Conservation (phyloP, 331 rosid species). For the Erythrophleum ivorense region DNA sequence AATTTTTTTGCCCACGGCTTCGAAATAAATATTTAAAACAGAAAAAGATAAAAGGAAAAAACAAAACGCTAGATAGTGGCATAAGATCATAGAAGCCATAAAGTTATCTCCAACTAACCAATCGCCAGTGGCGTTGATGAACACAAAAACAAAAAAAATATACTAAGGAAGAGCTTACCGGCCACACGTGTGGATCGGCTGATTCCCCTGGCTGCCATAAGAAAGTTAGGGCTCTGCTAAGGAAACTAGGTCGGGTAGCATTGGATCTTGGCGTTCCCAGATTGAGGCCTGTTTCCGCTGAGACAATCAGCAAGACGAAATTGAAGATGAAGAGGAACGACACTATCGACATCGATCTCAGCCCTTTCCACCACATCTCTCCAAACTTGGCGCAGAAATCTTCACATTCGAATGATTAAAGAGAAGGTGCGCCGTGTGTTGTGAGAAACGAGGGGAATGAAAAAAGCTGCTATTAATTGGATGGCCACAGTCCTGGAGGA, state of each 20-base stretch:
- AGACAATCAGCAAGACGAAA: constrained; percentile 32
- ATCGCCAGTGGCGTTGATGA: too few relatives aligned
- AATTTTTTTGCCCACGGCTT: too few relatives aligned
- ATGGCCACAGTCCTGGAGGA: too few relatives aligned
- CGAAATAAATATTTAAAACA: too few relatives aligned
- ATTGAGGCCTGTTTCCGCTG: constrained; percentile 53
- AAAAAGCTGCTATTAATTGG: too few relatives aligned
- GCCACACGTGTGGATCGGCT: constrained; percentile 58
- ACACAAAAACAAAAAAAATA: too few relatives aligned
- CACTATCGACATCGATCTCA: constrained; percentile 36
- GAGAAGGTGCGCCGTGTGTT: background rate
- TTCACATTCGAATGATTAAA: background rate
- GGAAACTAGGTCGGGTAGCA: constrained; percentile 25
- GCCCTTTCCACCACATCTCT: constrained; percentile 16
- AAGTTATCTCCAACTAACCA: too few relatives aligned
- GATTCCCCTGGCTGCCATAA: constrained; percentile 52
- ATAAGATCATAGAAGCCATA: too few relatives aligned
- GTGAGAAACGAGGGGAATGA: background rate
- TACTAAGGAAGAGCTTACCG: constrained; percentile 44
- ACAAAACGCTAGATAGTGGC: too few relatives aligned
- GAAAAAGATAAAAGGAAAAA: too few relatives aligned
- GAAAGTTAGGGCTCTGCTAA: constrained; percentile 47
- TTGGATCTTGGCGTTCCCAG: constrained; percentile 36
- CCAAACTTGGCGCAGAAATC: background rate
- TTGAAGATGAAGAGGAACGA: constrained; percentile 18